Evolutionary conservation across 495 filamentous ascomycete species (phyloP).

Genomic region (Penicillium ucsense): DNA sequence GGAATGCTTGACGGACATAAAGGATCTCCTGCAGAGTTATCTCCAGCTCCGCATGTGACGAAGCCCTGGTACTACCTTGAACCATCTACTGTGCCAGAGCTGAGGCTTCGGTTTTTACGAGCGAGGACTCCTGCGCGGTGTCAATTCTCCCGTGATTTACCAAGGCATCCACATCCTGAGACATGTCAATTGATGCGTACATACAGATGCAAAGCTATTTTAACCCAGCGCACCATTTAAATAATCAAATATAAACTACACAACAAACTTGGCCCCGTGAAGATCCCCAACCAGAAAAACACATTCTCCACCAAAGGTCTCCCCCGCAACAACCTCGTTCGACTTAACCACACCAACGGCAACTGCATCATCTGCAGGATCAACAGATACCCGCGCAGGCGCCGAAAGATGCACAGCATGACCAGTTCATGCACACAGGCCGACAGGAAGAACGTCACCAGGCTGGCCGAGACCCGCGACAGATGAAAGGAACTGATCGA

Average conservation of each 20-base stretch:
- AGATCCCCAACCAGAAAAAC: slow-evolving; percentile 66
- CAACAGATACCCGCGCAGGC: slow-evolving; percentile 63
- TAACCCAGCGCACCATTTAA: slow-evolving; percentile 14
- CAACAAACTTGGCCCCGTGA: slow-evolving; percentile 60
- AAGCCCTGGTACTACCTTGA: no score
- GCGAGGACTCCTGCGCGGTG: no score
- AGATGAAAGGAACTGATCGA: slow-evolving; percentile 61
- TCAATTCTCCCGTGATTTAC: no score
- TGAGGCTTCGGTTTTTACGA: no score
- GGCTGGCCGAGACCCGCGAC: slow-evolving; percentile 56
- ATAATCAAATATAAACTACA: slow-evolving; percentile 64
- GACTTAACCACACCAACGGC: slow-evolving; percentile 51
- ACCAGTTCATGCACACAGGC: slow-evolving; percentile 65
- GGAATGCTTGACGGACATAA: no score
- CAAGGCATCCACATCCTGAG: no score
- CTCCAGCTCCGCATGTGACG: no score
- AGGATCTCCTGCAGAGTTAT: no score
- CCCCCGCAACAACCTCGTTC: slow-evolving; percentile 50
- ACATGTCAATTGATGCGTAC: no score
- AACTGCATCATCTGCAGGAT: slow-evolving; percentile 50
- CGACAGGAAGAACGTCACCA: slow-evolving; percentile 62
- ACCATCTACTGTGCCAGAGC: no score
- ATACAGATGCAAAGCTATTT: no score
- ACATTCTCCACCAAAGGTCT: slow-evolving; percentile 55
- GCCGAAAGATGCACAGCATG: slow-evolving; percentile 71